A percentile compares a stretch with the other conserved stretches of the same genome.
phyloP scores from a whole-genome alignment of 345 rosid species.

The Corchorus olitorius region DNA sequence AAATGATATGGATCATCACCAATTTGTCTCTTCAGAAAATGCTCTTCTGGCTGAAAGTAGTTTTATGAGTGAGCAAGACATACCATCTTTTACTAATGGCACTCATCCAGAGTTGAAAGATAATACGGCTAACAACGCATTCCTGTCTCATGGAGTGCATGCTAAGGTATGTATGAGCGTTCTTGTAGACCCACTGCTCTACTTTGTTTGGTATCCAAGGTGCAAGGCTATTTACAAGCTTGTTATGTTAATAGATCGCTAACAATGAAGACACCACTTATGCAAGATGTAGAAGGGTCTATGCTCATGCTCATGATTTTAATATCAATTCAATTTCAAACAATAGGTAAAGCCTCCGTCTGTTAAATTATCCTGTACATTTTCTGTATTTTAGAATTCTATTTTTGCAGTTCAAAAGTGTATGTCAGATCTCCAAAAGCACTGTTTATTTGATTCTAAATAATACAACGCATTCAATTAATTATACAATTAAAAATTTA shows the following conservation, averaged over 20 bases:
- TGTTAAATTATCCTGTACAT: conserved; percentile 1
- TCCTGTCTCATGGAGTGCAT: conserved; percentile 27
- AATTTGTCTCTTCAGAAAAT: conserved; percentile 53
- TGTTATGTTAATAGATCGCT: conserved; percentile 45
- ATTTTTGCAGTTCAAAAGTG: neutral
- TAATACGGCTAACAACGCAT: conserved; percentile 24
- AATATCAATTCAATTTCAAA: conserved; percentile 89
- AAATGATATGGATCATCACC: conserved; percentile 41
- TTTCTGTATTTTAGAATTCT: conserved; percentile 4
- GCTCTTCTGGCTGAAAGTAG: conserved; percentile 57
- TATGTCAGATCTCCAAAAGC: neutral
- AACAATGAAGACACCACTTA: conserved; percentile 38
- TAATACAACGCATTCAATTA: neutral
- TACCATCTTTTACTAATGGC: conserved; percentile 38
- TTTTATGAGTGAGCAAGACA: conserved; percentile 39
- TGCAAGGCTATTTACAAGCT: conserved; percentile 23
- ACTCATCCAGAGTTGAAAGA: conserved; percentile 38
- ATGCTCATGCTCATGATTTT: conserved; percentile 72
- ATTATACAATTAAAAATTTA: neutral
- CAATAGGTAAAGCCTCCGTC: conserved; percentile 63
- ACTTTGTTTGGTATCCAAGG: conserved; percentile 13
- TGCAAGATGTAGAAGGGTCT: conserved; percentile 63
- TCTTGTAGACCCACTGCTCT: neutral
- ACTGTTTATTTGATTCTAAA: neutral
- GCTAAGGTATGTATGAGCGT: conserved; percentile 40